Conservation (phyloP, 306 rosid genomes). For the Corylus heterophylla region DNA sequence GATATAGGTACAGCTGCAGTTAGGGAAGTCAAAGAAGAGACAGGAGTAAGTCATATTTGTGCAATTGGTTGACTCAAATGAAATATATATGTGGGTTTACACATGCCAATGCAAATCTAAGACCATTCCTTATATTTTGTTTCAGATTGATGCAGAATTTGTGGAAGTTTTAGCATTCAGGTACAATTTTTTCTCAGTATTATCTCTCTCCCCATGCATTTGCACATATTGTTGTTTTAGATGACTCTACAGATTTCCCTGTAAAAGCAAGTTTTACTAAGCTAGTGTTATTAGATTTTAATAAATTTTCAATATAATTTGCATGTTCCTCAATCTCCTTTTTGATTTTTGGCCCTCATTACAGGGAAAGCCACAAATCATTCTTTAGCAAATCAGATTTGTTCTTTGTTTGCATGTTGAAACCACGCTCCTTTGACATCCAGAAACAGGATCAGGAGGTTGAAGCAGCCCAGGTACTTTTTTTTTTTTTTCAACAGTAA, state of each 20-base stretch:
- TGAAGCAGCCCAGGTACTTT: constrained; percentile 70
- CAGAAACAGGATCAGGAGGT: constrained; percentile 64
- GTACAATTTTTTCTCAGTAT: constrained; percentile 21
- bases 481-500: background rate
- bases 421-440: constrained; percentile 60
- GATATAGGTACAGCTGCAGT: constrained; percentile 73
- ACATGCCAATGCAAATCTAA: constrained; percentile 12
- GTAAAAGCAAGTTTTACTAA: background rate
- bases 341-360: background rate
- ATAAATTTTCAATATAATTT: constrained; percentile 2
- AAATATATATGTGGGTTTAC: background rate
- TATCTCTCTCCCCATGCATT: background rate
- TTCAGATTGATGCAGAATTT: constrained; percentile 78
- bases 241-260: background rate
- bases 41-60: constrained; percentile 64
- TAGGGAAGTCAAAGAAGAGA: constrained; percentile 92
- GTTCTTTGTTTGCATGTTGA: constrained; percentile 71
- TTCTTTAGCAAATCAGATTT: constrained; percentile 74
- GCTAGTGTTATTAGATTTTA: background rate
- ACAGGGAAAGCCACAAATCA: constrained; percentile 73
- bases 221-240: background rate
- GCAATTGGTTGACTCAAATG: background rate
- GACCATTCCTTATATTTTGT: constrained; percentile 16
- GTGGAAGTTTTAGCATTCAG: constrained; percentile 81
- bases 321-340: constrained; percentile 3